Conservation (phyloP, 352 stramenopile species). For the Pythium chondricola region DNA sequence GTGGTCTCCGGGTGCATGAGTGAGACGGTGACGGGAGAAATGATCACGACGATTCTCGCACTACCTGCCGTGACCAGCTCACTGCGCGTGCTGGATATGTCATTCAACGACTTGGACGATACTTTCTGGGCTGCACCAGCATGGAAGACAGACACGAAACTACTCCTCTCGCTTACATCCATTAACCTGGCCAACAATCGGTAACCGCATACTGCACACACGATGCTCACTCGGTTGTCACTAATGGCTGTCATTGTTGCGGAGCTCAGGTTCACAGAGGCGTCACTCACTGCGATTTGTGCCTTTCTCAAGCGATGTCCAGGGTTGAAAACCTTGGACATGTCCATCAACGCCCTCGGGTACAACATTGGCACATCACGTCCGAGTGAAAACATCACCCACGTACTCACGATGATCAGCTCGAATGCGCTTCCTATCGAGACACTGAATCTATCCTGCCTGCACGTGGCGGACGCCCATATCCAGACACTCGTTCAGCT, state of each 20-base stretch:
- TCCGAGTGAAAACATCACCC: background rate
- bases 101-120: constrained; percentile 46
- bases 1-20: constrained; percentile 19
- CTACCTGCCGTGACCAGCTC: constrained; percentile 5
- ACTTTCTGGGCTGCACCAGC: constrained; percentile 23
- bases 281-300: constrained; percentile 16
- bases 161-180: constrained; percentile 22
- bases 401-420: background rate
- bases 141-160: constrained; percentile 1
- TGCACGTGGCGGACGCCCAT: constrained; percentile 22
- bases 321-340: constrained; percentile 28
- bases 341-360: constrained; percentile 41
- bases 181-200: constrained; percentile 48
- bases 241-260: too few relatives aligned
- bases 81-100: constrained; percentile 33
- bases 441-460: constrained; percentile 43
- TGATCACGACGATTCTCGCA: constrained; percentile 15
- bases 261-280: constrained; percentile 34
- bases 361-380: background rate
- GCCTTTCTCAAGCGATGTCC: constrained; percentile 26
- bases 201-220: too few relatives aligned
- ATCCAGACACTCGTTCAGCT: constrained; percentile 13
- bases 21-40: constrained; percentile 10
- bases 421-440: constrained; percentile 5
- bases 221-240: too few relatives aligned